Base-by-base conservation (phyloP, 169 alveolate genomes). In the Ichthyophthirius multifiliis region DNA sequence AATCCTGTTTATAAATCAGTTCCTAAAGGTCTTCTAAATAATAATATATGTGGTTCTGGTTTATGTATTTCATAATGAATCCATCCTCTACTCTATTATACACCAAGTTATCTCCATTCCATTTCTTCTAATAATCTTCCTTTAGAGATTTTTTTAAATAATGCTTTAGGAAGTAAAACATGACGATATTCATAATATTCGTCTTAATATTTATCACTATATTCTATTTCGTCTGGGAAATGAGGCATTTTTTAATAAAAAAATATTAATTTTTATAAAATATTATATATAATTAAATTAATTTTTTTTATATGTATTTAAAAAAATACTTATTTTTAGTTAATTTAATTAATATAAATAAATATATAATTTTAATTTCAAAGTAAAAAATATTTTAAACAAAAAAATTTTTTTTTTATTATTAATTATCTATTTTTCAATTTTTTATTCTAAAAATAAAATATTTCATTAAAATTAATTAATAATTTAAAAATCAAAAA, bases 41-140 rank as follows among this genome's bases (percentile, higher is more conserved):
- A 89, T 46, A 96, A 84, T 73, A 96, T 95, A 82, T 94, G 97
- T 7, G 99, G 99, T 79, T 96, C 99, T 0, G 98, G 98, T 73
- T 94, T 83, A 84, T 94, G 95, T n/a, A 90, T 75, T 81, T 89
- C 96, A 83, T 94, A 94, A 85, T 94, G 95, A 6, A 74, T 89
- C 96, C 97, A 94, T 27, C 97, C 97, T 74, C 95, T 83, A 4
- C 93, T 83, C 83, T 92, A 92, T 46, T 83, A 74, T 13, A 94
- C 93, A 15, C 95, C 95, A 6, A 94, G 79, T 4, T 87, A 74
- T 88, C 97, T 89, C 96, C 97, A 94, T 67, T 90, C 94, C 18
- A 43, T 65, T 78, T 94, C 97, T 13, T 89, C 65, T 12, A 92
- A 30, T 18, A 65, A 32, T 65, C 18, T 32, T 48, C 87, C 83